Evolutionary conservation across 2,329 filamentous ascomycete genomes (phyloP).

Genomic region (Zymoseptoria tritici): DNA sequence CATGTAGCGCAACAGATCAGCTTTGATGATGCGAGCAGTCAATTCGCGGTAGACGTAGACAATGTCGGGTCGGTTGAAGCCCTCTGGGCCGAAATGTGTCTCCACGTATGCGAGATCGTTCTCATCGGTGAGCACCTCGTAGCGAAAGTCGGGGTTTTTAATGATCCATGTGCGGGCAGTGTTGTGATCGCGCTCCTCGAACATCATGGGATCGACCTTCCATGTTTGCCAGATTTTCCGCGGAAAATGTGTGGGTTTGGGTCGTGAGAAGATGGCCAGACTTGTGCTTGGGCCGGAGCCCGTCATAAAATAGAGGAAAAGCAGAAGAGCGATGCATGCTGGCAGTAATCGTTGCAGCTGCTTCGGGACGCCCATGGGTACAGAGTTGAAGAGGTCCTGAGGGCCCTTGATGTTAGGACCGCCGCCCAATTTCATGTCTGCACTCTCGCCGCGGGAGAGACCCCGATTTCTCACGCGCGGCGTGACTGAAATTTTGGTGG

Average conservation of each 20-base stretch:
- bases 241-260: constrained; percentile 41
- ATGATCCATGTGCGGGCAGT: constrained; percentile 57
- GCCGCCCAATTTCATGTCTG: constrained; percentile 1
- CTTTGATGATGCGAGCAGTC: constrained; percentile 58
- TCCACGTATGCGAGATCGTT: constrained; percentile 63
- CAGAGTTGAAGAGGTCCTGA: constrained; percentile 13
- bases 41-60: constrained; percentile 54
- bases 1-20: constrained; percentile 59
- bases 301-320: constrained; percentile 40
- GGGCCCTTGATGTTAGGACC: constrained; percentile 3
- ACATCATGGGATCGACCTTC: constrained; percentile 61
- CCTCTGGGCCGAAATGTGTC: constrained; percentile 56
- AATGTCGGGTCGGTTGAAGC: constrained; percentile 60
- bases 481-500: background rate
- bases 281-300: constrained; percentile 15
- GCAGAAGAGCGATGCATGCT: constrained; percentile 39
- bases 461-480: background rate
- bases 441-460: background rate
- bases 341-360: constrained; percentile 44
- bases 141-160: constrained; percentile 60
- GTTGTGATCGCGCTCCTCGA: constrained; percentile 56
- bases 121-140: constrained; percentile 62
- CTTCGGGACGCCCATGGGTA: constrained; percentile 35
- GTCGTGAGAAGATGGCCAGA: constrained; percentile 14
- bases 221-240: constrained; percentile 71